phyloP scores from a whole-genome alignment of 768 basidiomycete genomes.

The Royoungia palumana region DNA sequence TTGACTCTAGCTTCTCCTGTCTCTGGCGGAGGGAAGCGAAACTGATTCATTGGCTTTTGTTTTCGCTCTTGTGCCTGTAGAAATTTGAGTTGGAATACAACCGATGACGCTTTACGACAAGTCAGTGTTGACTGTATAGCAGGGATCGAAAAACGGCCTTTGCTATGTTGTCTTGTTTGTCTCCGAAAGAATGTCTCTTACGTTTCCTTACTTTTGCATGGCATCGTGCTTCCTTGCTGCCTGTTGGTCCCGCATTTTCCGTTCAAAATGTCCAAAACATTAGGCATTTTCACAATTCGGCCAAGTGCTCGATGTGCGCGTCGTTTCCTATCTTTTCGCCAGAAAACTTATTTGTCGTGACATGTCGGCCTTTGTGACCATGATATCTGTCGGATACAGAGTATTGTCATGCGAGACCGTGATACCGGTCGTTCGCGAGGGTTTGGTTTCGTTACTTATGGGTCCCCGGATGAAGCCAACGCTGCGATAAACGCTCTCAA shows the following conservation, averaged over 20 bases:
- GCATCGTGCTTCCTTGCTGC: conserved; percentile 17
- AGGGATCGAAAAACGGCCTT: conserved; percentile 19
- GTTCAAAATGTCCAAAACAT: conserved; percentile 20
- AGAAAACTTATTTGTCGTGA: conserved; percentile 20
- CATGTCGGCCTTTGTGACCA: conserved; percentile 25
- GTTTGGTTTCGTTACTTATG: conserved; percentile 92
- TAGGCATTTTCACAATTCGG: conserved; percentile 85
- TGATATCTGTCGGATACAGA: conserved; percentile 49
- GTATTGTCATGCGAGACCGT: conserved; percentile 98
- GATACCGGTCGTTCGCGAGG: conserved; percentile 96
- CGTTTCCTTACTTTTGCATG: conserved; percentile 26
- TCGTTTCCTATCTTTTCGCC: conserved; percentile 31
- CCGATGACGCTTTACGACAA: conserved; percentile 83
- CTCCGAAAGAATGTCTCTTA: conserved; percentile 31
- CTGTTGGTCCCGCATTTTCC: conserved; percentile 16
- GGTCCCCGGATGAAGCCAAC: conserved; percentile 60
- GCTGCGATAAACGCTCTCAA: conserved; percentile 74
- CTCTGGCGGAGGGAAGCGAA: conserved; percentile 41
- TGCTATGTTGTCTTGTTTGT: conserved; percentile 48
- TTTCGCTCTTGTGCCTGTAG: conserved; percentile 52
- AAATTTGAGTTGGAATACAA: conserved; percentile 96
- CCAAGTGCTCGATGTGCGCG: conserved; percentile 88
- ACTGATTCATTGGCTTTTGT: conserved; percentile 54
- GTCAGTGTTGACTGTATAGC: conserved; percentile 67
- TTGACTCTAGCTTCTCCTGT: conserved; percentile 44